Conservation (phyloP, 495 filamentous ascomycete genomes). For the Corynascus novoguineensis region DNA sequence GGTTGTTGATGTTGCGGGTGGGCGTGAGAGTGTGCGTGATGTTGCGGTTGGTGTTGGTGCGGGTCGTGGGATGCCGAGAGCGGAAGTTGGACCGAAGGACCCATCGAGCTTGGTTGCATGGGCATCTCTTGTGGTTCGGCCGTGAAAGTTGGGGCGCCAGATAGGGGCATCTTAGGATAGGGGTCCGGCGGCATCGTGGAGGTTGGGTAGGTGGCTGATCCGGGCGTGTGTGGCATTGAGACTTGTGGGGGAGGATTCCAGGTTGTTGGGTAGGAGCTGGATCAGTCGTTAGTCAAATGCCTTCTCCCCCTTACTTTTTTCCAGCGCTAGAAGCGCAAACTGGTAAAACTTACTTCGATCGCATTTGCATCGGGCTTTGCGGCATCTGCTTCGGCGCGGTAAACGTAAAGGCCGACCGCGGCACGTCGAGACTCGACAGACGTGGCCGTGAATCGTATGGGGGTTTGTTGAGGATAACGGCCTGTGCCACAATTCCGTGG, state of each 20-base stretch:
- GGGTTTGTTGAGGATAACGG: slow-evolving; percentile 45
- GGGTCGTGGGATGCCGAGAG: slow-evolving; percentile 37
- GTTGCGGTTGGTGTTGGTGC: slow-evolving; percentile 26
- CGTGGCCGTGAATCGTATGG: slow-evolving; percentile 42
- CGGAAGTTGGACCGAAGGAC: slow-evolving; percentile 44
- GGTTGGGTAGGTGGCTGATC: slow-evolving; percentile 37
- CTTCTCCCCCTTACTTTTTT: neutral
- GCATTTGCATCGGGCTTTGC: slow-evolving; percentile 48
- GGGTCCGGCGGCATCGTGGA: slow-evolving; percentile 39
- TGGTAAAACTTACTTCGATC: slow-evolving; percentile 44
- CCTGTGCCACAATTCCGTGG: slow-evolving; percentile 43
- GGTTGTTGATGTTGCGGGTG: neutral
- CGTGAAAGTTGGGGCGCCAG: slow-evolving; percentile 38
- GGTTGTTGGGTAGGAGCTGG: slow-evolving; percentile 32
- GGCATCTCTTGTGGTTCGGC: slow-evolving; percentile 47
- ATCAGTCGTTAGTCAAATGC: slow-evolving; percentile 8
- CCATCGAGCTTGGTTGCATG: slow-evolving; percentile 44
- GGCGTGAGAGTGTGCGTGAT: neutral
- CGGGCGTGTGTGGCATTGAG: slow-evolving; percentile 38
- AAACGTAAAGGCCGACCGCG: slow-evolving; percentile 49
- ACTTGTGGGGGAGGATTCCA: slow-evolving; percentile 39
- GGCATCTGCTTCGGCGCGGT: slow-evolving; percentile 47
- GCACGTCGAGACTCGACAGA: slow-evolving; percentile 44
- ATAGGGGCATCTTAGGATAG: slow-evolving; percentile 45
- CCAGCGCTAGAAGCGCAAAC: neutral